Evolutionary conservation across 1,284 basidiomycete genomes (phyloP).

Genomic region (Ceratorhiza oryzae-sativae): DNA sequence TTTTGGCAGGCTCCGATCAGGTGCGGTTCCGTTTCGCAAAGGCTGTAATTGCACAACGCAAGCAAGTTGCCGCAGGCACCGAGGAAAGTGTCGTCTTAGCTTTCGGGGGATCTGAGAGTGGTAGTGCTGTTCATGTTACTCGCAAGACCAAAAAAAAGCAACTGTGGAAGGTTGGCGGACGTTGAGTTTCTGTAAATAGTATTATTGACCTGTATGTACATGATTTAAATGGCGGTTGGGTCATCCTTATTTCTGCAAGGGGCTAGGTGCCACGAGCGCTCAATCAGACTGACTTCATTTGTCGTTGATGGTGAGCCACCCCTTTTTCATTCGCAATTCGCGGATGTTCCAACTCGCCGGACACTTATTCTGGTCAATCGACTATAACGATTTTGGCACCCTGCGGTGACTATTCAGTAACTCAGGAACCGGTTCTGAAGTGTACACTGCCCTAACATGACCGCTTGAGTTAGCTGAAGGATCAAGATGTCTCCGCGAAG

Average conservation of each 20-base stretch:
- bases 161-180: slow-evolving; percentile 79
- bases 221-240: slow-evolving; percentile 8
- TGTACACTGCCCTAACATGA: too few species aligned
- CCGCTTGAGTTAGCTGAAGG: too few species aligned
- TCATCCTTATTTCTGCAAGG: background rate
- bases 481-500: slow-evolving; percentile 9
- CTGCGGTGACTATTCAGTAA: background rate
- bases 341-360: background rate
- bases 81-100: slow-evolving; percentile 83
- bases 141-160: slow-evolving; percentile 82
- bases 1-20: slow-evolving; percentile 73
- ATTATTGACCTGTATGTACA: slow-evolving; percentile 28
- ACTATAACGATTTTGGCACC: slow-evolving; percentile 15
- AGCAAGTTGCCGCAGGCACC: slow-evolving; percentile 51
- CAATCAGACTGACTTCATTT: background rate
- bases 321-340: background rate
- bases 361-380: background rate
- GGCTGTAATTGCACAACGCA: slow-evolving; percentile 81
- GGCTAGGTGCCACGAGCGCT: background rate
- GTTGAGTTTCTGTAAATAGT: slow-evolving; percentile 40
- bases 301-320: background rate
- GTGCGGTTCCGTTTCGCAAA: slow-evolving; percentile 89
- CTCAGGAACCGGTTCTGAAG: background rate
- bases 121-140: slow-evolving; percentile 82
- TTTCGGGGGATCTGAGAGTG: slow-evolving; percentile 73